Percentiles rank a stretch among this genome's conserved stretches.
Conservation (phyloP, 306 rosid species). For the Lagenaria siceraria region DNA sequence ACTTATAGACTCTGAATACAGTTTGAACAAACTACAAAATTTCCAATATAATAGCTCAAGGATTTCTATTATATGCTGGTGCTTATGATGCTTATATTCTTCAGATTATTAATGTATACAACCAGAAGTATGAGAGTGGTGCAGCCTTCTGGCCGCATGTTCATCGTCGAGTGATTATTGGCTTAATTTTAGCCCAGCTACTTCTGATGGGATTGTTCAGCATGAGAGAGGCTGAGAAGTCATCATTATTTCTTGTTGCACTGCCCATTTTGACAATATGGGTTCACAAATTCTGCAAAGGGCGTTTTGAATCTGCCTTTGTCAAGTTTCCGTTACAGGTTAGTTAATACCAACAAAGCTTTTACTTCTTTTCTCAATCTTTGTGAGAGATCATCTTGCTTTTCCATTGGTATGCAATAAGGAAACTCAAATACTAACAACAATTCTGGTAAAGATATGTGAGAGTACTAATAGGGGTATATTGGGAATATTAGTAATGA, state of each 20-base stretch:
- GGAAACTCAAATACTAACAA: background rate
- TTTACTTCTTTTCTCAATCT: background rate
- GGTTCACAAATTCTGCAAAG: conserved; percentile 68
- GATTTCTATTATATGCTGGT: conserved; percentile 2
- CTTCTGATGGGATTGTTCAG: conserved; percentile 72
- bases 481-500: no score
- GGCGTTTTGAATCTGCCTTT: conserved; percentile 83
- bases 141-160: conserved; percentile 89
- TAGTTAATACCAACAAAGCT: conserved; percentile 1
- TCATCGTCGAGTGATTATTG: conserved; percentile 55
- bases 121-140: conserved; percentile 78
- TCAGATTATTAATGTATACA: conserved; percentile 79
- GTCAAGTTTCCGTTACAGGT: conserved; percentile 66
- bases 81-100: conserved; percentile 6
- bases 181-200: conserved; percentile 59
- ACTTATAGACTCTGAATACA: background rate
- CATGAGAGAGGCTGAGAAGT: conserved; percentile 40
- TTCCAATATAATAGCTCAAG: background rate
- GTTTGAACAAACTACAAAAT: background rate
- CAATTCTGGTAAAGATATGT: background rate
- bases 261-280: conserved; percentile 72
- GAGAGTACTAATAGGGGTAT: no score
- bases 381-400: background rate
- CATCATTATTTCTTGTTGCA: conserved; percentile 39
- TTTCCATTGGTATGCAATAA: background rate